These are phyloP conservation scores for Datura wrightii DNA, from an alignment of 257 asterid genomes.

Conservation along the genomic window DNA sequence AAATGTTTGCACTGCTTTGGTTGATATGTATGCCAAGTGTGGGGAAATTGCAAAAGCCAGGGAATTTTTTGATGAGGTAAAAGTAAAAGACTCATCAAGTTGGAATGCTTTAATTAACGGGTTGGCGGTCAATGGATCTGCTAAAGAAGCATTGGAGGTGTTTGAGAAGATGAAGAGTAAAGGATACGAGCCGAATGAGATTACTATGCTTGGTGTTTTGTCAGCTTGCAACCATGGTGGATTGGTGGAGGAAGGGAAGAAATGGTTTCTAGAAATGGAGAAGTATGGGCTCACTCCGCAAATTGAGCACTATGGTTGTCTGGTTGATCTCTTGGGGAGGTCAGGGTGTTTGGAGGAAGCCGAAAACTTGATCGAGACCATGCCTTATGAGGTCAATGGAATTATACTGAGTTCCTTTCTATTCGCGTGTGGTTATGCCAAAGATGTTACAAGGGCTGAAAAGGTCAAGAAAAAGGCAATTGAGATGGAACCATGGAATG, in stretches of 20 bases:
- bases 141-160: slow-evolving; percentile 70
- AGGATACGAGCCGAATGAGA: slow-evolving; percentile 62
- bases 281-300: slow-evolving; percentile 55
- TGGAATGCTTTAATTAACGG: slow-evolving; percentile 97
- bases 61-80: slow-evolving; percentile 54
- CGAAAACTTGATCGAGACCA: slow-evolving; percentile 65
- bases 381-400: slow-evolving; percentile 94
- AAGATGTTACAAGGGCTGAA: slow-evolving; percentile 82
- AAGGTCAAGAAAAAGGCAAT: slow-evolving; percentile 66
- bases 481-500: slow-evolving; percentile 74
- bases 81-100: slow-evolving; percentile 58
- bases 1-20: slow-evolving; percentile 79
- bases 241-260: slow-evolving; percentile 83
- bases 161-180: slow-evolving; percentile 62
- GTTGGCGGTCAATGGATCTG: slow-evolving; percentile 82
- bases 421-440: slow-evolving; percentile 80
- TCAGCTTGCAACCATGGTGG: slow-evolving; percentile 98
- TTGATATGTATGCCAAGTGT: slow-evolving; percentile 92
- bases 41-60: slow-evolving; percentile 77
- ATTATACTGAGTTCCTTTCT: slow-evolving; percentile 82
- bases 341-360: slow-evolving; percentile 89
- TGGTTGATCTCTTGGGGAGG: slow-evolving; percentile 84
- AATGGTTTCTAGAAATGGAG: slow-evolving; percentile 72
- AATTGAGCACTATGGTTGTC: slow-evolving; percentile 87
- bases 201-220: slow-evolving; percentile 85